phyloP scores from a whole-genome alignment of 495 filamentous ascomycete genomes.

The Pseudomonodictys pantanalensis region DNA sequence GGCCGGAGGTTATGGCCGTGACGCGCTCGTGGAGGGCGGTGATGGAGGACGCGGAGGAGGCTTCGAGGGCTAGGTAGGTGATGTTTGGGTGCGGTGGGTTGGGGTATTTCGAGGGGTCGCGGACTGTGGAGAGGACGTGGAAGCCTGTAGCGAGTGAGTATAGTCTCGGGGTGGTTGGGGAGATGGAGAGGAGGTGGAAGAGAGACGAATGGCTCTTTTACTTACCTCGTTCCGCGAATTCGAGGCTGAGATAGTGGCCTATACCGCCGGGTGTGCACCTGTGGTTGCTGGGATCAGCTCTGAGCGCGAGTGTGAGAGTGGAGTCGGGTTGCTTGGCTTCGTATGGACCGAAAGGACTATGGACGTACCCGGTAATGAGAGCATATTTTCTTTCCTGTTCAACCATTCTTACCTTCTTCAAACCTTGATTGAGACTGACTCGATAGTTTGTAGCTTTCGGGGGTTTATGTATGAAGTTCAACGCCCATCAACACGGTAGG shows the following conservation, averaged over 20 bases:
- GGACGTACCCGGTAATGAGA: slow-evolving; percentile 30
- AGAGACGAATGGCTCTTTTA: no score
- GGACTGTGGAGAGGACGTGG: slow-evolving; percentile 58
- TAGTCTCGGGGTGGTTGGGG: not conserved
- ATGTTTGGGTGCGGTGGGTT: slow-evolving; percentile 49
- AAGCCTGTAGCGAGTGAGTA: slow-evolving; percentile 30
- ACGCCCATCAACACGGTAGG: no score
- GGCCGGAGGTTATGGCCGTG: slow-evolving; percentile 44
- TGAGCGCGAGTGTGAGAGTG: not conserved
- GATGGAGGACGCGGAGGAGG: slow-evolving; percentile 50
- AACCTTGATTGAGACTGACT: no score
- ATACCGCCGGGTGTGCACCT: slow-evolving; percentile 59
- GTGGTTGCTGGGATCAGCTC: slow-evolving; percentile 7
- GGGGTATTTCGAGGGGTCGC: slow-evolving; percentile 48
- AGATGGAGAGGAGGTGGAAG: not conserved
- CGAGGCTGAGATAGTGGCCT: slow-evolving; percentile 55
- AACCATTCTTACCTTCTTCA: slow-evolving; percentile 7
- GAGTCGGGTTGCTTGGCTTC: not conserved
- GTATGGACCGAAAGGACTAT: not conserved
- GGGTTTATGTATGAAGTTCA: no score
- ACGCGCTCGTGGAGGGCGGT: slow-evolving; percentile 46
- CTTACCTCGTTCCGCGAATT: slow-evolving; percentile 50
- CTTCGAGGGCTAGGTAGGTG: slow-evolving; percentile 54
- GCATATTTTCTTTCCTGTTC: slow-evolving; percentile 17
- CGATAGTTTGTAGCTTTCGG: no score